These are phyloP conservation scores for Omphalea diandra DNA, from an alignment of 441 rosid species.

Conservation along the genomic window DNA sequence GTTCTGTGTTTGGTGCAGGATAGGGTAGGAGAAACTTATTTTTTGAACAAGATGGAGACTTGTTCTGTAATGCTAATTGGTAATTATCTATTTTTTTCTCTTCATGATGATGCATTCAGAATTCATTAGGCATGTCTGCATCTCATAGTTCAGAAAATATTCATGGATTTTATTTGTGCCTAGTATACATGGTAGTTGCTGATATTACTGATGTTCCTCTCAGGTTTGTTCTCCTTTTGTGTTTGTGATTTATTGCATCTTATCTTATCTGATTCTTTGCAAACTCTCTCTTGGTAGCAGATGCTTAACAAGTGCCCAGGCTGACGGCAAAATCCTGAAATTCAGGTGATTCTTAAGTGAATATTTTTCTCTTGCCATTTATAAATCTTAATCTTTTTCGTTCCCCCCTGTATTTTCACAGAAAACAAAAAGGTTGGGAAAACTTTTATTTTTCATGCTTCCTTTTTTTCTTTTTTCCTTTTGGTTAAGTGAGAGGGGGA, in stretches of 20 bases:
- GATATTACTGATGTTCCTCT: neutral
- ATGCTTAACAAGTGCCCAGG: constrained; percentile 12
- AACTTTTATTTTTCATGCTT: neutral
- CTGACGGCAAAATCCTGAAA: constrained; percentile 6
- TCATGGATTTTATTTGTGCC: neutral
- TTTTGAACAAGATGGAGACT: neutral
- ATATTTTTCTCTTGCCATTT: neutral
- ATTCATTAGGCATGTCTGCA: neutral
- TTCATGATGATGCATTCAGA: neutral
- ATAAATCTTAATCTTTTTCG: neutral
- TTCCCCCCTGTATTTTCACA: neutral
- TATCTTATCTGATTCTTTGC: neutral
- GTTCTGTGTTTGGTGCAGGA: neutral
- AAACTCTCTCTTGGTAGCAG: constrained; percentile 17
- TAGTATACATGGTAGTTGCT: neutral
- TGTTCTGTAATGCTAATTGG: neutral
- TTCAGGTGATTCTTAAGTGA: constrained; percentile 23
- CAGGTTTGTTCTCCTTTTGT: neutral
- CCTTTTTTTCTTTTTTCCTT: neutral
- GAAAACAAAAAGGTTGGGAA: neutral
- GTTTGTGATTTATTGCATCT: neutral
- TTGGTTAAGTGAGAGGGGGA: neutral
- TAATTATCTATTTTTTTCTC: neutral
- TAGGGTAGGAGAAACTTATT: neutral
- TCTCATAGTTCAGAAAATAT: neutral